These are phyloP conservation scores for Rhizopus sp. DNA, from an alignment of 371 early-diverging fungal species.

Conservation along the genomic window DNA sequence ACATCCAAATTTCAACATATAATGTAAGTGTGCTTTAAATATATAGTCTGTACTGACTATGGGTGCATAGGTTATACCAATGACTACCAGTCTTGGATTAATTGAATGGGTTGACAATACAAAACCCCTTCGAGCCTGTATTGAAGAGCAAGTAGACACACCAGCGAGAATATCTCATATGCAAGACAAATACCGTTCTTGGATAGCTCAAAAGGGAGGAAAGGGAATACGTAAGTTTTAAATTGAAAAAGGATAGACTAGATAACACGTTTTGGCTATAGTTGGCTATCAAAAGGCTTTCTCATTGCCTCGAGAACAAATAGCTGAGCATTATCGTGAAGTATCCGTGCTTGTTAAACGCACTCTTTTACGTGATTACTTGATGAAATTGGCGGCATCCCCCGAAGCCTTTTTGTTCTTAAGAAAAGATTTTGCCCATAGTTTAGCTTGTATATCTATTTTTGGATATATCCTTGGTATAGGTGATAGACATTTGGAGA, in stretches of 20 bases:
- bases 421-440: slow-evolving; percentile 59
- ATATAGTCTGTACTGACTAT: not conserved
- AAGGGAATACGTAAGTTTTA: slow-evolving; percentile 41
- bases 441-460: slow-evolving; percentile 61
- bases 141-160: slow-evolving; percentile 36
- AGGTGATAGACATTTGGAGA: slow-evolving; percentile 75
- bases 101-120: slow-evolving; percentile 66
- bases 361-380: slow-evolving; percentile 49
- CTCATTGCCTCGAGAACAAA: slow-evolving; percentile 45
- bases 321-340: slow-evolving; percentile 44
- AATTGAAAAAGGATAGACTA: not conserved
- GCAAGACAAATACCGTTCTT: slow-evolving; percentile 34
- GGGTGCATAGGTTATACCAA: slow-evolving; percentile 59
- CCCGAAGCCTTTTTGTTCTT: slow-evolving; percentile 68
- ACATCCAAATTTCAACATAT: slow-evolving; percentile 57
- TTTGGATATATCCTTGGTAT: slow-evolving; percentile 72
- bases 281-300: slow-evolving; percentile 59
- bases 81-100: slow-evolving; percentile 64
- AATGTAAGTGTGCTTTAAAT: slow-evolving; percentile 39
- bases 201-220: slow-evolving; percentile 31
- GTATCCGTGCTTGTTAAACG: slow-evolving; percentile 29
- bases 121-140: slow-evolving; percentile 50
- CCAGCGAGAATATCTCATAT: slow-evolving; percentile 27
- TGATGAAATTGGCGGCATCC: slow-evolving; percentile 56
- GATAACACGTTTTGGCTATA: not conserved